Conservation (phyloP, 768 basidiomycete species). For the Boletus speciosus region DNA sequence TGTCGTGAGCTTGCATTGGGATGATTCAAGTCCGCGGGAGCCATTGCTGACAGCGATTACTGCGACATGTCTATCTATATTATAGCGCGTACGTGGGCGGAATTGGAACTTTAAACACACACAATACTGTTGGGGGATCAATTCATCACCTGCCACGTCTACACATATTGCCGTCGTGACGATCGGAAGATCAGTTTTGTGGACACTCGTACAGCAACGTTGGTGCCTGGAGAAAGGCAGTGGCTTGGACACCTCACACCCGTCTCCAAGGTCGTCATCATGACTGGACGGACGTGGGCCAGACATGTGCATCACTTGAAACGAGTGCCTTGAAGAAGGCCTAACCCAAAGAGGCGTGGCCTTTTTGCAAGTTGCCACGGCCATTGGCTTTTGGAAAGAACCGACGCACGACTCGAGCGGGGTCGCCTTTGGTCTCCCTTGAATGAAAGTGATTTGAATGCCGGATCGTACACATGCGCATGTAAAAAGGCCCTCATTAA, state of each 20-base stretch:
- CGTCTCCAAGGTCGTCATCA: neutral
- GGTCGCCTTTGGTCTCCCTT: no score
- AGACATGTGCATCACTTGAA: neutral
- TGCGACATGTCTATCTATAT: neutral
- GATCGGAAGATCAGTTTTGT: neutral
- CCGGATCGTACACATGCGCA: no score
- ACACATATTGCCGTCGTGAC: neutral
- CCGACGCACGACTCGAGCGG: no score
- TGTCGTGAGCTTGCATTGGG: neutral
- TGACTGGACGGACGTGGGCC: neutral
- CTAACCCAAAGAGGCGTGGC: no score
- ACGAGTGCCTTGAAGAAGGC: no score
- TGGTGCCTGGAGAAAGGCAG: neutral
- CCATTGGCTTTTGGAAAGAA: no score
- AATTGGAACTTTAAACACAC: neutral
- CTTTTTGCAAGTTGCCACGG: no score
- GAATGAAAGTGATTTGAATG: no score
- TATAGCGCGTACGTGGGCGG: neutral
- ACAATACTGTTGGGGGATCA: neutral
- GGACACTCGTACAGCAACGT: neutral
- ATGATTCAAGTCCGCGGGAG: neutral
- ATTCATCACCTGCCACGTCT: neutral
- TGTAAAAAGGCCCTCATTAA: no score
- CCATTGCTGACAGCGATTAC: neutral
- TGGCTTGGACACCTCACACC: neutral